These are phyloP conservation scores for Fusarium floridanum DNA, from an alignment of 2,329 filamentous ascomycete genomes.

Conservation along the genomic window DNA sequence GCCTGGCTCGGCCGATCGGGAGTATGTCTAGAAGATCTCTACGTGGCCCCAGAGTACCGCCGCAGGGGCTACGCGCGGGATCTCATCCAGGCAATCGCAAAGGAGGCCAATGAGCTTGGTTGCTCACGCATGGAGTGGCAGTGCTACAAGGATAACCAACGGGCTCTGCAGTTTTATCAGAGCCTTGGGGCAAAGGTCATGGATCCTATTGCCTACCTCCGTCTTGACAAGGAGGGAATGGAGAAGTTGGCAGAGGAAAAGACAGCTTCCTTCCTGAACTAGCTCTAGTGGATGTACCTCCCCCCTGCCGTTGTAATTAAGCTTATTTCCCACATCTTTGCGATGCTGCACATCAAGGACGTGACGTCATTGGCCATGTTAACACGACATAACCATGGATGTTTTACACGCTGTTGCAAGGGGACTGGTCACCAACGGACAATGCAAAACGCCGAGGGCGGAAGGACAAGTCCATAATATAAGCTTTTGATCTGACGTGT, in stretches of 20 bases:
- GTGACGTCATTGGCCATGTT: neutral
- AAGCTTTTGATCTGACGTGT: constrained; percentile 20
- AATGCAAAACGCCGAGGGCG: neutral
- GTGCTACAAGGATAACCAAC: constrained; percentile 11
- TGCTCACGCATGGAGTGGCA: constrained; percentile 15
- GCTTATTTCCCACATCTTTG: constrained; percentile 2
- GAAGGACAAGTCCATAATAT: neutral
- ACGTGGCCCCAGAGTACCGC: constrained; percentile 7
- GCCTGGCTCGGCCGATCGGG: constrained; percentile 7
- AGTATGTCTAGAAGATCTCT: constrained; percentile 17
- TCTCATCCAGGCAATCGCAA: constrained; percentile 10
- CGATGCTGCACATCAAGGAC: neutral
- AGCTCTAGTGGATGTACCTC: neutral
- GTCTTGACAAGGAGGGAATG: constrained; percentile 13
- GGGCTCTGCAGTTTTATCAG: constrained; percentile 12
- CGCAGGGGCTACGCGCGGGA: constrained; percentile 13
- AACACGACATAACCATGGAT: no score
- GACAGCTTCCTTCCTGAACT: neutral
- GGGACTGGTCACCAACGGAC: neutral
- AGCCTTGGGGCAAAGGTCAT: constrained; percentile 18
- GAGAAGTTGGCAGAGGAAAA: neutral
- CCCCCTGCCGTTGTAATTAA: neutral
- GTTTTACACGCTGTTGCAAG: neutral
- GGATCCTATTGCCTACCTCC: constrained; percentile 4
- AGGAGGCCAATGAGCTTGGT: constrained; percentile 2